These are phyloP conservation scores for Orychophragmus violaceus DNA, from an alignment of 345 rosid species.

Conservation along the genomic window DNA sequence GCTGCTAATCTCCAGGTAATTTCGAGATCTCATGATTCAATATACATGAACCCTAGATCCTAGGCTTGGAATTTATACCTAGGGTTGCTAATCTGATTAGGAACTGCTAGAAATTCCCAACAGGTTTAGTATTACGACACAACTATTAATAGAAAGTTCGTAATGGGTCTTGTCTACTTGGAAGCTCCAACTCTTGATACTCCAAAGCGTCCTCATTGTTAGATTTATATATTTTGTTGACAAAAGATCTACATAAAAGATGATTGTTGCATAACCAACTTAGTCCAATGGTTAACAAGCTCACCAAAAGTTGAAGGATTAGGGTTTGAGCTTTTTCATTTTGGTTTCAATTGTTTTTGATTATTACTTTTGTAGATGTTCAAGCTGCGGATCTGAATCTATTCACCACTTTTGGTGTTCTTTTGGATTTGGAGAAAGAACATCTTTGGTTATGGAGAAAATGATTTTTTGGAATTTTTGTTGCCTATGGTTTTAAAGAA, in stretches of 20 bases:
- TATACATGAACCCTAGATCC: too few relatives aligned
- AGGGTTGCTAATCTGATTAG: too few relatives aligned
- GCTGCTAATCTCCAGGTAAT: too few relatives aligned
- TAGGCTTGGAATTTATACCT: too few relatives aligned
- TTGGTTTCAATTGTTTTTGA: not conserved
- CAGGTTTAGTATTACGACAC: not conserved
- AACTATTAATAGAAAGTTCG: not conserved
- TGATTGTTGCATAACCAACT: not conserved
- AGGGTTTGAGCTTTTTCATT: not conserved
- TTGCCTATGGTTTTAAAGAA: too few relatives aligned
- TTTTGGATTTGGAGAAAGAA: not conserved
- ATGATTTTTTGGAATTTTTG: too few relatives aligned
- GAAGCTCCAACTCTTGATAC: not conserved
- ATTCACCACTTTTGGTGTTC: not conserved
- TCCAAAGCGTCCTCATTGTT: not conserved
- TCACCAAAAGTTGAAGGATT: not conserved
- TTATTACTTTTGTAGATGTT: not conserved
- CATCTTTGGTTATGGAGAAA: not conserved
- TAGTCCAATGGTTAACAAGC: not conserved
- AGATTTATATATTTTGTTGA: too few relatives aligned
- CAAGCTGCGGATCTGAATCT: not conserved
- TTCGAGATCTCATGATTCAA: too few relatives aligned
- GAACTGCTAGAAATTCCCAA: too few relatives aligned
- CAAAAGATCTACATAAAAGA: not conserved
- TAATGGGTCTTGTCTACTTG: not conserved